Percentiles rank a stretch among this genome's conserved stretches.
These are phyloP conservation scores for Carex kokanica DNA, from an alignment of 176 grass and related monocot species.

Conservation along the genomic window DNA sequence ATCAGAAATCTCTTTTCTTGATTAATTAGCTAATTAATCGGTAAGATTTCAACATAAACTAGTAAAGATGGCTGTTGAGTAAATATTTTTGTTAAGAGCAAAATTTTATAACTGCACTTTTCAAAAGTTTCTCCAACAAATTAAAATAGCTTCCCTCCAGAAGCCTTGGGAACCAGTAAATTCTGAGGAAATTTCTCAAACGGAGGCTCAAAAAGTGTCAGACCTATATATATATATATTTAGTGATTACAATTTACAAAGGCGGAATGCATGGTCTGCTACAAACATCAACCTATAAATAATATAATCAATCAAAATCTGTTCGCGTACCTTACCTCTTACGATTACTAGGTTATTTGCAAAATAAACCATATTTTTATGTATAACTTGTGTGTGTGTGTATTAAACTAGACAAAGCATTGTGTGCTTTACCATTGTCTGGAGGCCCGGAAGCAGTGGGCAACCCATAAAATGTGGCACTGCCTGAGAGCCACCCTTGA, in stretches of 20 bases:
- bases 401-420: neutral
- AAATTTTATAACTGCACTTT: neutral
- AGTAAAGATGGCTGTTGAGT: neutral
- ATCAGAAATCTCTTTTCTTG: neutral
- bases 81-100: neutral
- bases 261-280: too few relatives aligned
- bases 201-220: too few relatives aligned
- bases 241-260: too few relatives aligned
- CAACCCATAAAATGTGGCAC: slow-evolving; percentile 24
- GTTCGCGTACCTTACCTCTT: too few relatives aligned
- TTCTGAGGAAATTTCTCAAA: neutral
- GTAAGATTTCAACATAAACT: neutral
- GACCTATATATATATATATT: too few relatives aligned
- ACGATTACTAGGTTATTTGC: too few relatives aligned
- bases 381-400: neutral
- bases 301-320: too few relatives aligned
- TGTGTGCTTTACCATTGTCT: slow-evolving; percentile 18
- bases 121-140: neutral
- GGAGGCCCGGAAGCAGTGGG: slow-evolving; percentile 9
- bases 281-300: too few relatives aligned
- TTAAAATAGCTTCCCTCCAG: neutral
- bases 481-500: slow-evolving; percentile 20
- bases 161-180: neutral
- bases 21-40: neutral
- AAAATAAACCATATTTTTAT: neutral